Evolutionary conservation across 2,329 filamentous ascomycete species (phyloP).

Genomic region (Ceratocystis colombiana): DNA sequence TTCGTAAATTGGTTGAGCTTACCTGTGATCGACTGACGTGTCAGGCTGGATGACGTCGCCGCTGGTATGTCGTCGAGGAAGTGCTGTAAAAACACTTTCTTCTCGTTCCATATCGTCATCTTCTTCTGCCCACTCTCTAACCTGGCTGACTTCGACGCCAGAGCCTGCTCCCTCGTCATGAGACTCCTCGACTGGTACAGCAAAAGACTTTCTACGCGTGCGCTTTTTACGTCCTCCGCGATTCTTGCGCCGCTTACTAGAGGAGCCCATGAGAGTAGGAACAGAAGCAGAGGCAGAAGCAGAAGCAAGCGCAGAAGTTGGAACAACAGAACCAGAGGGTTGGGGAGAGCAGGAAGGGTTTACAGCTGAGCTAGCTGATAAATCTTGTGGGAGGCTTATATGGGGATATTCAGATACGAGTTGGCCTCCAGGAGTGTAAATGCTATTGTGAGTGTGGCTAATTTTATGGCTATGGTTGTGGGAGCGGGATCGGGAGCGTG

Average conservation of each 20-base stretch:
- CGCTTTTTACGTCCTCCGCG: constrained; percentile 69
- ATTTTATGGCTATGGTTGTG: neutral
- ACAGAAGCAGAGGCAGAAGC: constrained; percentile 18
- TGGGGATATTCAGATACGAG: neutral
- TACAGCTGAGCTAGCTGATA: neutral
- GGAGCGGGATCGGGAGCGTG: constrained; percentile 4
- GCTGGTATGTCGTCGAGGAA: constrained; percentile 25
- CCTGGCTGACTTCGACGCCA: constrained; percentile 17
- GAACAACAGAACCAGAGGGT: neutral
- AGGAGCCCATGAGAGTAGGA: constrained; percentile 25
- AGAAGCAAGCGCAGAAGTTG: neutral
- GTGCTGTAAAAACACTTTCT: constrained; percentile 21
- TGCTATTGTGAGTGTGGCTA: neutral
- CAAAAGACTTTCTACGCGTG: constrained; percentile 70
- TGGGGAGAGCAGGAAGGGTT: neutral
- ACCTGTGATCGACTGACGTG: constrained; percentile 6
- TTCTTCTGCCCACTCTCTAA: constrained; percentile 20
- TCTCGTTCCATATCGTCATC: constrained; percentile 22
- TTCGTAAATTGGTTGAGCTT: neutral
- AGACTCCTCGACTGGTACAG: constrained; percentile 48
- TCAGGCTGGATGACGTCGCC: constrained; percentile 1
- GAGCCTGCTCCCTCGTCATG: constrained; percentile 32
- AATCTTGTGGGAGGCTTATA: neutral
- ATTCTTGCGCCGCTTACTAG: constrained; percentile 54
- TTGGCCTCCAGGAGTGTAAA: neutral